Conservation (phyloP, 2,329 filamentous ascomycete genomes). For the Penicillium griseofulvum region DNA sequence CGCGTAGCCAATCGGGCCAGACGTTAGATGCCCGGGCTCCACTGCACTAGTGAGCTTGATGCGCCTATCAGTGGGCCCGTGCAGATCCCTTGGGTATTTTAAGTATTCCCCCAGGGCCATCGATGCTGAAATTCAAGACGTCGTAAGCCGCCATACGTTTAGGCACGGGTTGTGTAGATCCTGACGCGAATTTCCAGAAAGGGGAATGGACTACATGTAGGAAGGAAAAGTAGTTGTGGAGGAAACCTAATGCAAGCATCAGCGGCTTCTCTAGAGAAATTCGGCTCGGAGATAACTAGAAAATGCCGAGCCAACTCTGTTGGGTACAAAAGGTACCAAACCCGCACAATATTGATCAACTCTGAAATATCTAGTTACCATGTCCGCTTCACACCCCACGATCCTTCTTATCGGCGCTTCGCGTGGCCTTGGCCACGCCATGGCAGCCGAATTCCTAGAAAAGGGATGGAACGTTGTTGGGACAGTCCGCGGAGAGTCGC, state of each 20-base stretch:
- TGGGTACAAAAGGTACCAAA: not conserved
- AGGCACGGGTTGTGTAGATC: not conserved
- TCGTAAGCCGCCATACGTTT: not conserved
- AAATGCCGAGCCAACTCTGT: not conserved
- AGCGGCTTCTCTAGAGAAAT: not conserved
- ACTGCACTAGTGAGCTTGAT: not conserved
- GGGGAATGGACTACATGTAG: not conserved
- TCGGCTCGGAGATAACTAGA: not conserved
- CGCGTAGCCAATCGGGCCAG: not conserved
- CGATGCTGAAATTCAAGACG: not conserved
- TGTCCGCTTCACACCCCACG: not conserved
- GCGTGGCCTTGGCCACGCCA: not conserved
- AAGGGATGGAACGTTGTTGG: conserved; percentile 1
- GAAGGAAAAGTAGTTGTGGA: not conserved
- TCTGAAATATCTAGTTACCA: not conserved
- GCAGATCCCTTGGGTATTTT: not conserved
- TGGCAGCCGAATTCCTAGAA: not conserved
- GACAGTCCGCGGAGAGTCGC: not conserved
- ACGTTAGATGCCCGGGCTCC: not conserved
- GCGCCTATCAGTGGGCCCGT: not conserved
- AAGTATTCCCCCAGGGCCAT: not conserved
- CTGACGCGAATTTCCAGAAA: not conserved
- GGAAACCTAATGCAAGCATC: not conserved
- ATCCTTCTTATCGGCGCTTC: conserved; percentile 1
- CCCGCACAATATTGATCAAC: not conserved